Evolutionary conservation across 148 eudicot species (phyloP), one percentile per base, ranked within the genome.

Genomic region (Amaranthus hypochondriacus): DNA sequence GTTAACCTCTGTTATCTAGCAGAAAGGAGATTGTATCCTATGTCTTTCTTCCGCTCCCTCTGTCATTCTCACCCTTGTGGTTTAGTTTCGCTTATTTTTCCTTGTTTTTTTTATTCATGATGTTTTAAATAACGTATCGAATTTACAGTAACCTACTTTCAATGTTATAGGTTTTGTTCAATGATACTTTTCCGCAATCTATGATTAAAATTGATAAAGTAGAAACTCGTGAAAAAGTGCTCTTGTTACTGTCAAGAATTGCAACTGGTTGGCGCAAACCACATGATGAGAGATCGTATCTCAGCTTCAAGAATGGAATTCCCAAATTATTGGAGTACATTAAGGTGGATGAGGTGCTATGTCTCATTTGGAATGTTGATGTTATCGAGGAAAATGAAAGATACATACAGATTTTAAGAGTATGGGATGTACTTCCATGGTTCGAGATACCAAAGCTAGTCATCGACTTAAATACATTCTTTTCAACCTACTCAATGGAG

Each of bases 391-490:
- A 73, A 9, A 73, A 52, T 51, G 62, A 57, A 12, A 73, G 51
- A 12, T 62, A 51, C 8, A 49, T 73, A 50, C 76, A 73, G 68
- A 49, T 62, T 42, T 43, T 73, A 48, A 73, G 61, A 48, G 59
- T 73, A 0, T 73, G 76, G 59, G 76, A 73, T 73, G 66, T 62
- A 62, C 76, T 73, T 73, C 59, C 76, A 50, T 61, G 58, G 68
- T 62, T 14, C 39, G 76, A 73, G 12, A 6, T 73, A 50, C 76
- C 68, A 62, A 73, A 62, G 56, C 66, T 73, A 9, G 68, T 42
- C 12, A 43, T 9, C n/a, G 3, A 62, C 49, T 49, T 73, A 4
- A 62, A 54, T 62, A 50, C 68, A 15, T 4, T 62, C 50, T 59
- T 59, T 52, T 73, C 68, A 7, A 47, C 68, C 12, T 73, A 73